Base-by-base conservation (phyloP, 495 filamentous ascomycete species). In the Chaetomium tenue region DNA sequence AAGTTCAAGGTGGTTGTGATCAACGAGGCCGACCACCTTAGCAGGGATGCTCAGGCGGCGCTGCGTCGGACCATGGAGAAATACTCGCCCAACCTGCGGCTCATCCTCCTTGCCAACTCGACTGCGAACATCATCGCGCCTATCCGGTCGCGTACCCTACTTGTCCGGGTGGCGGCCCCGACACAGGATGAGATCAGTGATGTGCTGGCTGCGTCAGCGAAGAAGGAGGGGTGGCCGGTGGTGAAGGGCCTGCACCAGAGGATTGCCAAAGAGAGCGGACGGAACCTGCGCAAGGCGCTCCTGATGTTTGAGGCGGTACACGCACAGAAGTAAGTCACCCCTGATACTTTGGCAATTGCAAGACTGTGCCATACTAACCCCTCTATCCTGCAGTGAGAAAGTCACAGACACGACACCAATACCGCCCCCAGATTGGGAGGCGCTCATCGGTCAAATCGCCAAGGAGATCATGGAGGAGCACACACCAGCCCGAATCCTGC, bases 1-100 rank as follows among this genome's bases (percentile, higher is more conserved):
- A 84, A 87, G 51, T 98, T 98, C 81, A 98, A 98, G 79, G 91
- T 98, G 15, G 95, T 98, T 2, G 92, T 98, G 42, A 97, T 98
- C 81, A 98, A 98, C 71, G 94, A 98, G 79, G 94, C 94, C n/a
- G 95, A 98, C 70, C 89, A 96, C 70, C 80, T 98, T 54, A 95
- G 89, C 0, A 79, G 94, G 48, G 94, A 98, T 84, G 94, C 94
- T 8, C 94, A 98, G 77, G 95, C 95, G 1, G 94, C 94, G 57
- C 81, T 98, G 73, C 85, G 94, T 73, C 83, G 94, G 61, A 98
- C 94, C 0, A 98, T 98, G 94, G 94, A 98, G 79, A 98, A 98
- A 81, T 98, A 98, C 78, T 92, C 88, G 66, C 93, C 94, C 23
- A 98, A 98, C 75, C 68, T 98, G 66, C 82, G 94, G 40, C 77